phyloP scores from a whole-genome alignment of 176 grass and related monocot species.

The Eleusine coracana region DNA sequence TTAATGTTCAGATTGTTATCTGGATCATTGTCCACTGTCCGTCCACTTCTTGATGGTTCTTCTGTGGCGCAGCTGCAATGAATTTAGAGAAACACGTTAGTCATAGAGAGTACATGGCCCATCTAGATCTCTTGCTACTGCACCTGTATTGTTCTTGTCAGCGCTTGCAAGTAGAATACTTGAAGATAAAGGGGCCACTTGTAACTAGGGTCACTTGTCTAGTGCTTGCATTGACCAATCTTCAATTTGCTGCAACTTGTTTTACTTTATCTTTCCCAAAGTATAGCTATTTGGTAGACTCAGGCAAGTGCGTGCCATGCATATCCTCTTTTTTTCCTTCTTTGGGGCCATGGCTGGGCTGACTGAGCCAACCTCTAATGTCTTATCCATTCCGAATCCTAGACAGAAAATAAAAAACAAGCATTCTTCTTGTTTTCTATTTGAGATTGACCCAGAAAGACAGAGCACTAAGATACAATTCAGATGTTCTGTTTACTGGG shows the following conservation, averaged over 20 bases:
- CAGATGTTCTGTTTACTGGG: background rate
- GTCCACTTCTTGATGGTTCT: background rate
- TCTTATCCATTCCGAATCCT: slow-evolving; percentile 1
- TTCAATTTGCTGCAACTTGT: background rate
- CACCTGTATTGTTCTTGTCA: background rate
- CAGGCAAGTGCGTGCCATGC: background rate
- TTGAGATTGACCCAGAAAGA: background rate
- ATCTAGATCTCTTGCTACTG: no score
- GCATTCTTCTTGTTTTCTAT: background rate
- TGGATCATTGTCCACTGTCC: background rate
- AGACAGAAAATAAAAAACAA: background rate
- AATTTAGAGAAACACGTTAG: no score
- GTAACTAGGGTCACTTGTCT: background rate
- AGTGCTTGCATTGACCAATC: background rate
- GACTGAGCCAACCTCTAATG: background rate
- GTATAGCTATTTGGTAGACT: background rate
- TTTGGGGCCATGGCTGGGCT: background rate
- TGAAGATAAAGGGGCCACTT: background rate
- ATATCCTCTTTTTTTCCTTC: background rate
- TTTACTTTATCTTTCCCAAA: background rate
- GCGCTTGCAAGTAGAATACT: background rate
- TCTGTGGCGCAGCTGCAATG: no score
- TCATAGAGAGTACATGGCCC: no score
- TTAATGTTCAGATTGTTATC: background rate
- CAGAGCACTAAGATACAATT: background rate